These are phyloP conservation scores for Fusarium lateritium DNA, from an alignment of 2,329 filamentous ascomycete species.

Conservation along the genomic window DNA sequence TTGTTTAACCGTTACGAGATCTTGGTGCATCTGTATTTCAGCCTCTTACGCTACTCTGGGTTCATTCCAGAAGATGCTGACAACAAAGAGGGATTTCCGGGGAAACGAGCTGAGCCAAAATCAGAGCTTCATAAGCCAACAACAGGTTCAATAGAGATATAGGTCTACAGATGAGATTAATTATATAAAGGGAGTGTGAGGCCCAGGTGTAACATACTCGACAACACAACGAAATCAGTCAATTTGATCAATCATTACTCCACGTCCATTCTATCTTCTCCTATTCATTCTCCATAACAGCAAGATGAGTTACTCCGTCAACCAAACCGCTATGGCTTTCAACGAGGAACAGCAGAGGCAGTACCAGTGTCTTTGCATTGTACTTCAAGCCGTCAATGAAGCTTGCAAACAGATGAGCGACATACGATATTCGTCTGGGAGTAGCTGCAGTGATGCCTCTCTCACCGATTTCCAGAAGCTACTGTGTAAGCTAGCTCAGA, in stretches of 20 bases:
- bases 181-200: neutral
- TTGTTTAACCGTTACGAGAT: neutral
- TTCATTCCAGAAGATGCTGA: neutral
- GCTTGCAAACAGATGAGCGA: slow-evolving; percentile 6
- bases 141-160: neutral
- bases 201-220: neutral
- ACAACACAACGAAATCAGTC: too few relatives aligned
- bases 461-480: slow-evolving; percentile 4
- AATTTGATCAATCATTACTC: too few relatives aligned
- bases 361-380: slow-evolving; percentile 15
- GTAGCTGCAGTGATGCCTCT: neutral
- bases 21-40: neutral
- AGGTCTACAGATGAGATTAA: neutral
- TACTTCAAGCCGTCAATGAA: slow-evolving; percentile 14
- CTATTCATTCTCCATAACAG: too few relatives aligned
- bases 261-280: too few relatives aligned
- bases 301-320: slow-evolving; percentile 7
- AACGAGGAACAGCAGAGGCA: neutral
- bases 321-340: neutral
- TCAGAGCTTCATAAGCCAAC: neutral
- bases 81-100: neutral
- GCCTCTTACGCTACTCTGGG: neutral
- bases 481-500: slow-evolving; percentile 4
- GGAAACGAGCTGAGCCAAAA: neutral
- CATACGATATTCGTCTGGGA: slow-evolving; percentile 7